Evolutionary conservation across 805 yeast species (phyloP).

Genomic region (Brettanomyces bruxellensis): DNA sequence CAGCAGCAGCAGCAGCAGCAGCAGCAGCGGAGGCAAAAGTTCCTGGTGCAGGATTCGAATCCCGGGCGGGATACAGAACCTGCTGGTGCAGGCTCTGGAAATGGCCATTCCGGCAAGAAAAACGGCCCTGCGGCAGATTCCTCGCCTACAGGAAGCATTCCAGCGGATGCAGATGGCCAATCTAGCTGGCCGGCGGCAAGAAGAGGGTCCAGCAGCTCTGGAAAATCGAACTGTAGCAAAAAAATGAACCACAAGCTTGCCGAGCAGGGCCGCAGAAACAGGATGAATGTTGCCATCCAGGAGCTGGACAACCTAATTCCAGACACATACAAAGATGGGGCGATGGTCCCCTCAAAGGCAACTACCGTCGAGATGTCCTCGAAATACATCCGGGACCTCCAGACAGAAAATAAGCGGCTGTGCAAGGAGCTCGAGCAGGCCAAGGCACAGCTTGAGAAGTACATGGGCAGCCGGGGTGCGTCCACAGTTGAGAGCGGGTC

Average conservation of each 20-base stretch:
- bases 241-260: conserved; percentile 82
- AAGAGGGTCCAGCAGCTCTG: conserved; percentile 3
- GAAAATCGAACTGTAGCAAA: conserved; percentile 24
- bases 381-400: conserved; percentile 47
- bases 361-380: conserved; percentile 91
- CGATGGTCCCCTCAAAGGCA: conserved; percentile 79
- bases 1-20: conserved; percentile 5
- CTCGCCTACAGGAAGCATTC: not conserved
- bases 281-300: conserved; percentile 81
- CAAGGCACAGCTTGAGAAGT: conserved; percentile 14
- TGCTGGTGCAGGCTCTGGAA: not conserved
- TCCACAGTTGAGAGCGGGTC: conserved; percentile 6
- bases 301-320: conserved; percentile 68
- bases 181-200: not conserved
- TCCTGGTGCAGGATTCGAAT: not conserved
- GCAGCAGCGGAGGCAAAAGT: no score
- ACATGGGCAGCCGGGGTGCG: not conserved
- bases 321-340: conserved; percentile 41
- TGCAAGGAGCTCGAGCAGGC: conserved; percentile 29
- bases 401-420: conserved; percentile 26
- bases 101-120: conserved; percentile 1
- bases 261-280: conserved; percentile 90
- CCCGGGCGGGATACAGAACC: not conserved
- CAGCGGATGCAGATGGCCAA: not conserved
- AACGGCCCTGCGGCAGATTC: not conserved